These are phyloP conservation scores for Verticillium dahliae DNA, from an alignment of 2,329 filamentous ascomycete species.

Conservation along the genomic window DNA sequence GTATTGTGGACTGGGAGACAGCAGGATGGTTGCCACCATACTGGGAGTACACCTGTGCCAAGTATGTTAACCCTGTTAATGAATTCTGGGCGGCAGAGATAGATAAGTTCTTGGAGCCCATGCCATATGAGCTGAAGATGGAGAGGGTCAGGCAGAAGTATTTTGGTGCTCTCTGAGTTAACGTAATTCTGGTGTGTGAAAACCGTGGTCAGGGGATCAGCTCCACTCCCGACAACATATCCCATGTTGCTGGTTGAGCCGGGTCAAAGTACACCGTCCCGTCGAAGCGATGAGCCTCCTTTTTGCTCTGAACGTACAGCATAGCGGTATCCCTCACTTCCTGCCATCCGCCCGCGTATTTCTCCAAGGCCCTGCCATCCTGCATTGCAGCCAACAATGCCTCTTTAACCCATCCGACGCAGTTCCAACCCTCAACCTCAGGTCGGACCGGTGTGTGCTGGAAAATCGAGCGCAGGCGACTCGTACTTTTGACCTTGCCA, in stretches of 20 bases:
- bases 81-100: constrained; percentile 29
- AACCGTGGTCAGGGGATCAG: constrained; percentile 1
- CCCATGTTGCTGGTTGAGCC: constrained; percentile 24
- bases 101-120: constrained; percentile 27
- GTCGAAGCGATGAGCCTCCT: constrained; percentile 31
- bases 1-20: constrained; percentile 32
- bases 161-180: constrained; percentile 9
- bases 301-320: constrained; percentile 30
- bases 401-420: constrained; percentile 18
- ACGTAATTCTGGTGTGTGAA: too few species aligned
- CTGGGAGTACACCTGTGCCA: constrained; percentile 25
- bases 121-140: constrained; percentile 30
- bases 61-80: constrained; percentile 15
- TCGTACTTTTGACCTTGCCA: constrained; percentile 22
- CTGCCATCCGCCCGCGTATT: constrained; percentile 22
- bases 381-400: too few species aligned
- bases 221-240: constrained; percentile 23
- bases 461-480: constrained; percentile 20
- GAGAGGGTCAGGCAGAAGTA: constrained; percentile 26
- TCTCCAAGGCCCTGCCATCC: constrained; percentile 23
- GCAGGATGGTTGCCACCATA: constrained; percentile 25
- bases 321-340: constrained; percentile 26
- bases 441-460: constrained; percentile 20
- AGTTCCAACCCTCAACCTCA: constrained; percentile 28
- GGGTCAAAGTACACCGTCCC: constrained; percentile 23